phyloP scores from a whole-genome alignment of 805 yeast genomes.

The Lachancea mirantina region DNA sequence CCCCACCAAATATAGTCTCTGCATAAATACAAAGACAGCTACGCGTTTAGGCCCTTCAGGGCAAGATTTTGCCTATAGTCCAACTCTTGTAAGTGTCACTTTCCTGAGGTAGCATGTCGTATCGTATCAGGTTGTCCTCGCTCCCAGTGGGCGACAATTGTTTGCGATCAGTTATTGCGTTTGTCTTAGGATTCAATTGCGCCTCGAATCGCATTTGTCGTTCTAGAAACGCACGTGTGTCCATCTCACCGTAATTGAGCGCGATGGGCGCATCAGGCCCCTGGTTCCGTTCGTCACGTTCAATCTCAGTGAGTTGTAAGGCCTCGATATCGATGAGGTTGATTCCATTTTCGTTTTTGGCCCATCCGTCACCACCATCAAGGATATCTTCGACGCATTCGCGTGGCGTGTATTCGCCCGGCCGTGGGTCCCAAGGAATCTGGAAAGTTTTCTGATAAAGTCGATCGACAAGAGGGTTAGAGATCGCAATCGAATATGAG shows the following conservation, averaged over 20 bases:
- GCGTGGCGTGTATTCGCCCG: slow-evolving; percentile 55
- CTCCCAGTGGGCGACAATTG: not conserved
- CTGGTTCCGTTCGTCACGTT: slow-evolving; percentile 15
- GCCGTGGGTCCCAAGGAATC: slow-evolving; percentile 52
- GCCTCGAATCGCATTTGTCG: slow-evolving; percentile 14
- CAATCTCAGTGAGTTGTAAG: slow-evolving; percentile 23
- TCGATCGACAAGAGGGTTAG: slow-evolving; percentile 45
- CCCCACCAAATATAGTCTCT: no score
- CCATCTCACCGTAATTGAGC: slow-evolving; percentile 18
- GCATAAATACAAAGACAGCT: no score
- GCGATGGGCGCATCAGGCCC: slow-evolving; percentile 3
- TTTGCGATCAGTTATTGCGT: slow-evolving; percentile 4
- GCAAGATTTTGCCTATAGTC: slow-evolving; percentile 17
- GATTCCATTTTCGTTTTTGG: slow-evolving; percentile 33
- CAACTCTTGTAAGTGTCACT: slow-evolving; percentile 28
- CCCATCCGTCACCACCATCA: slow-evolving; percentile 66
- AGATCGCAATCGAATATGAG: slow-evolving; percentile 23
- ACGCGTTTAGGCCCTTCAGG: slow-evolving; percentile 5
- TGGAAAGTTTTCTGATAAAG: slow-evolving; percentile 50
- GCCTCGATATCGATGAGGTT: slow-evolving; percentile 29
- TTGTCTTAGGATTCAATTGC: slow-evolving; percentile 2
- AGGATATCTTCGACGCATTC: slow-evolving; percentile 72
- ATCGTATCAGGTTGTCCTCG: no score
- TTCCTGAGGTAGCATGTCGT: no score
- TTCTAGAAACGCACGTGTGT: slow-evolving; percentile 25